Evolutionary conservation across 2,329 filamentous ascomycete species (phyloP), one percentile per base, ranked within the genome.

Genomic region (Diaporthe amygdali): DNA sequence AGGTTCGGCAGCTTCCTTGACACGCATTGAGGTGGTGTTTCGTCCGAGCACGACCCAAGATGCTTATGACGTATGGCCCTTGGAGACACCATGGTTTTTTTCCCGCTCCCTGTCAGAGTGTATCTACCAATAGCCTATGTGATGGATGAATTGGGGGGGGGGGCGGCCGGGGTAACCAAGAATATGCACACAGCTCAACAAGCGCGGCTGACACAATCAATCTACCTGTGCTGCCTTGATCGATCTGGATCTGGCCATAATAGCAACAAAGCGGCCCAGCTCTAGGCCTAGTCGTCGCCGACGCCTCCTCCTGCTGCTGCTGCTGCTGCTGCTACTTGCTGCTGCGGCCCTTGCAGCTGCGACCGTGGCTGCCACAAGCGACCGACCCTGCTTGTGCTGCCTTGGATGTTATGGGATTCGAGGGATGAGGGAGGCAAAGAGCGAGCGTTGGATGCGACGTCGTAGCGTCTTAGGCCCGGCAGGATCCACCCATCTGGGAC

Each of bases 401-500:
- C 59, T 47, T 63, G 59, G 59, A 25, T 34, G 27, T 34, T 46
- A 20, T 22, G 55, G 22, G 41, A 46, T 27, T 37, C 17, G 37
- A 1, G 37, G 6, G 54, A n/a, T 12, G 54, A 12, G 25, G 34
- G 44, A 20, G 55, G 25, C 20, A n/a, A 27, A 49, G 55, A 52
- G 55, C 22, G 37, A 61, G 44, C 46, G 55, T 22, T 25, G 55
- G 37, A 44, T 52, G 27, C 37, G 54, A 61, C 59, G 32, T 64
- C 15, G 39, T 49, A 30, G 39, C 37, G 56, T 63, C 56, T 63
- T 63, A 47, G 44, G 68, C 49, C 54, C 64, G 64, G 66, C 47
- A 63, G 70, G 70, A 71, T 69, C 70, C 64, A 71, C 63, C 54
- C 52, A 68, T 49, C 64, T 63, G 54, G 64, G 63, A 68, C 63